A percentile compares a stretch with the other conserved stretches of the same genome.
These are phyloP conservation scores for Fragaria ananassa DNA, from an alignment of 306 rosid species.

Conservation along the genomic window DNA sequence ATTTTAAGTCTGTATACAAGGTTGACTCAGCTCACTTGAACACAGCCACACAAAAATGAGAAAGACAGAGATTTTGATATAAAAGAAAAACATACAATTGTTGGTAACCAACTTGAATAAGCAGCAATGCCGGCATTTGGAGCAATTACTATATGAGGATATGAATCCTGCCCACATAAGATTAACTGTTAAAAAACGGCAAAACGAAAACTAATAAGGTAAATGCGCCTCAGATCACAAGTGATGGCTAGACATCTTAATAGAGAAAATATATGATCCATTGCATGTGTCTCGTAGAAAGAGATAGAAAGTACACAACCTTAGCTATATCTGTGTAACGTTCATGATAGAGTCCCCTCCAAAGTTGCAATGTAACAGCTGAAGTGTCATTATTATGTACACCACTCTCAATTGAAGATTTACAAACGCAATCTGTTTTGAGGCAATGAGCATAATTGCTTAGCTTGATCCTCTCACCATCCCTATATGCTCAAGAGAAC, in stretches of 20 bases:
- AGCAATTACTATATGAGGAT: conserved; percentile 71
- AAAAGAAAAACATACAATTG: conserved; percentile 49
- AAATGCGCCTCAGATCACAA: not conserved
- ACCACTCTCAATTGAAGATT: conserved; percentile 40
- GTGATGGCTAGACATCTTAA: not conserved
- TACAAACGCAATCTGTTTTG: conserved; percentile 57
- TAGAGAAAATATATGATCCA: conserved; percentile 3
- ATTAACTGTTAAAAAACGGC: conserved; percentile 12
- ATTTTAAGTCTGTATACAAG: not conserved
- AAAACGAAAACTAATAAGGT: not conserved
- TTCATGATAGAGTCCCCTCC: conserved; percentile 80
- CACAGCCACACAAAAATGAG: not conserved
- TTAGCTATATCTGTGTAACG: conserved; percentile 55
- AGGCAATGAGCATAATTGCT: conserved; percentile 52
- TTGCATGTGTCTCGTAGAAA: not conserved
- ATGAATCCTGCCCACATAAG: conserved; percentile 42
- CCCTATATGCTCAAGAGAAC: conserved; percentile 49
- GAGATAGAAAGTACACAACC: conserved; percentile 35
- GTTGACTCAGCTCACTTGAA: not conserved
- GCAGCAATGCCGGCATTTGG: conserved; percentile 92
- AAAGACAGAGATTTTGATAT: not conserved
- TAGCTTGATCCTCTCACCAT: conserved; percentile 60
- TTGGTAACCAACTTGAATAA: conserved; percentile 84
- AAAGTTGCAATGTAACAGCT: conserved; percentile 55
- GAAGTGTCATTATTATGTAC: conserved; percentile 28